Conservation (phyloP, 164 flowering plant genomes). For the Vitis rupestris region DNA sequence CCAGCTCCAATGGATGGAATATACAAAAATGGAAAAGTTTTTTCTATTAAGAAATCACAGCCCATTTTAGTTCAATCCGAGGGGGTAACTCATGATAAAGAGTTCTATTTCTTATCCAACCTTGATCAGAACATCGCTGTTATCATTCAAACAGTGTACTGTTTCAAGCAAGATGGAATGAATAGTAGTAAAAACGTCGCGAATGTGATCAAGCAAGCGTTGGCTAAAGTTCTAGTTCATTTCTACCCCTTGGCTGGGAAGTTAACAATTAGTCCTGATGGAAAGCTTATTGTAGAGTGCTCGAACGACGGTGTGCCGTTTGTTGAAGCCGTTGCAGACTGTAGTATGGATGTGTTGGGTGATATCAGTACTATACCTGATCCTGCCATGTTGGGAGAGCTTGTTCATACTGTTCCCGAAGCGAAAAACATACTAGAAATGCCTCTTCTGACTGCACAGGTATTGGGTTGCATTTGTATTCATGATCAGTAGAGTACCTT, state of each 20-base stretch:
- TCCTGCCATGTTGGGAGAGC: slow-evolving; percentile 10
- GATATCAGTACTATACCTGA: slow-evolving; percentile 14
- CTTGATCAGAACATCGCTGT: slow-evolving; percentile 15
- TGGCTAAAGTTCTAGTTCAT: slow-evolving; percentile 21
- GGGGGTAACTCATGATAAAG: neutral
- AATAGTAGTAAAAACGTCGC: neutral
- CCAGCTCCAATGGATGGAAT: no score
- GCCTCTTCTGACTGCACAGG: slow-evolving; percentile 24
- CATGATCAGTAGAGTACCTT: no score
- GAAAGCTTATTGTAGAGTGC: slow-evolving; percentile 20
- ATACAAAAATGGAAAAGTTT: no score
- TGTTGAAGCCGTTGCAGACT: slow-evolving; percentile 25
- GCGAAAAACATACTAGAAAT: slow-evolving; percentile 4
- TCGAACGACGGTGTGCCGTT: slow-evolving; percentile 14
- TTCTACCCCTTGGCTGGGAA: slow-evolving; percentile 26
- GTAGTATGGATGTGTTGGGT: slow-evolving; percentile 15
- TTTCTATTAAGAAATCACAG: no score
- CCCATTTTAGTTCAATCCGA: no score
- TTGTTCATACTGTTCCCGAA: slow-evolving; percentile 11
- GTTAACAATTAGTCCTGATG: slow-evolving; percentile 10
- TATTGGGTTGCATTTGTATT: no score
- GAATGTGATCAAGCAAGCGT: slow-evolving; percentile 11
- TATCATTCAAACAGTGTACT: slow-evolving; percentile 12
- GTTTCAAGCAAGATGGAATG: slow-evolving; percentile 4
- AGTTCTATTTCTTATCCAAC: slow-evolving; percentile 15